Evolutionary conservation across 2,329 filamentous ascomycete genomes (phyloP).

Genomic region (Cercospora sp.): DNA sequence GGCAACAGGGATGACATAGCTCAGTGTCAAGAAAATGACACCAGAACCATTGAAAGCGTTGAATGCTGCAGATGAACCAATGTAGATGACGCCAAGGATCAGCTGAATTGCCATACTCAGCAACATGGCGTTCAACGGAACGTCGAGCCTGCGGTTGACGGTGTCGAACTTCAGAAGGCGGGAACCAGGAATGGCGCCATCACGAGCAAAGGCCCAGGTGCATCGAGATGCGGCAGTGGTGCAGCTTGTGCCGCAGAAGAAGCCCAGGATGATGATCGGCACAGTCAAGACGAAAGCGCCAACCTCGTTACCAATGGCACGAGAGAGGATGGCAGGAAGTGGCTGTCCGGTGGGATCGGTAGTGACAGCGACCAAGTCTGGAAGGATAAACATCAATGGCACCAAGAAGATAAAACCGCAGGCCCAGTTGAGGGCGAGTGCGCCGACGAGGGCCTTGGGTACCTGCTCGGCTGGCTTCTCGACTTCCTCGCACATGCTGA

Average conservation of each 20-base stretch:
- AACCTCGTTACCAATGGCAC: slow-evolving; percentile 57
- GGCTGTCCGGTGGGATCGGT: slow-evolving; percentile 58
- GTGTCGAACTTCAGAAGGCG: slow-evolving; percentile 54
- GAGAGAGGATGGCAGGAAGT: slow-evolving; percentile 63
- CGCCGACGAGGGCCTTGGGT: slow-evolving; percentile 67
- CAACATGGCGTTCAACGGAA: slow-evolving; percentile 72
- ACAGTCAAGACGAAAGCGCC: slow-evolving; percentile 62
- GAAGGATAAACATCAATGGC: slow-evolving; percentile 68
- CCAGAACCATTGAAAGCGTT: slow-evolving; percentile 58
- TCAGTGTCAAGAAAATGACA: slow-evolving; percentile 67
- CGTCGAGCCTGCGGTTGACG: slow-evolving; percentile 62
- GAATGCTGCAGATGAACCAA: slow-evolving; percentile 68
- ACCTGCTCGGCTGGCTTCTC: slow-evolving; percentile 65
- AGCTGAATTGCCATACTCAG: slow-evolving; percentile 66
- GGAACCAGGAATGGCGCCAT: slow-evolving; percentile 67
- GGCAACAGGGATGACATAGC: slow-evolving; percentile 67
- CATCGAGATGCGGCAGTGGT: slow-evolving; percentile 67
- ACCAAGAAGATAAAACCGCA: slow-evolving; percentile 68
- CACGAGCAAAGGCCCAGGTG: slow-evolving; percentile 69
- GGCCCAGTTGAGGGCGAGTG: slow-evolving; percentile 65
- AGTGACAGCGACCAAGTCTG: slow-evolving; percentile 59
- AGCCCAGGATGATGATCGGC: slow-evolving; percentile 64
- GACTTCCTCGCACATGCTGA: slow-evolving; percentile 75
- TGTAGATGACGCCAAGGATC: slow-evolving; percentile 65
- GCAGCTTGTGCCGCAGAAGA: slow-evolving; percentile 69